Percentiles rank a stretch among this genome's conserved stretches.
phyloP scores from a whole-genome alignment of 2,329 filamentous ascomycete species.

The Aspergillus terreus region DNA sequence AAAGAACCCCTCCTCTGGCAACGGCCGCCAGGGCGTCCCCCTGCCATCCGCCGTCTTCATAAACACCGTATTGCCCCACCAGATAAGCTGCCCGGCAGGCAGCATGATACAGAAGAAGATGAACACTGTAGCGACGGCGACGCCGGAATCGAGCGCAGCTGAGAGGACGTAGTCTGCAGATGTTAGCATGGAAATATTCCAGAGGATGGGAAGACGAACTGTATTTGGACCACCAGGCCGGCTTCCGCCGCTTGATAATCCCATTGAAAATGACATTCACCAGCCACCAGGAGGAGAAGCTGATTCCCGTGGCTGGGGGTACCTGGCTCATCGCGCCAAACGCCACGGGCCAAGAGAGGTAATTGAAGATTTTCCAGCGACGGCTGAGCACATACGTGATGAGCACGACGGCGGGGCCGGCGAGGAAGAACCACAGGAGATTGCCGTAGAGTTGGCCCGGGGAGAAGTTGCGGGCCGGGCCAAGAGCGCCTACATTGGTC shows the following conservation, averaged over 20 bases:
- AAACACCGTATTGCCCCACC: constrained; percentile 44
- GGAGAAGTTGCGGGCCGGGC: constrained; percentile 65
- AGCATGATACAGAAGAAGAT: constrained; percentile 46
- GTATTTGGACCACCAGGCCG: constrained; percentile 50
- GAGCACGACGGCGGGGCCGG: constrained; percentile 60
- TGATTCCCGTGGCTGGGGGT: constrained; percentile 66
- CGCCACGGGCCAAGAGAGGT: constrained; percentile 65
- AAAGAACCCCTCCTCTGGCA: constrained; percentile 28
- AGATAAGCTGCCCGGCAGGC: constrained; percentile 34
- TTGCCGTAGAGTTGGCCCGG: constrained; percentile 59
- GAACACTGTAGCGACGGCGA: constrained; percentile 41
- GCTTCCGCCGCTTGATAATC: constrained; percentile 38
- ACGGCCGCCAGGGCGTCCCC: constrained; percentile 32
- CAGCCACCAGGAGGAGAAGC: constrained; percentile 64
- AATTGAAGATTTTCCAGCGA: constrained; percentile 58
- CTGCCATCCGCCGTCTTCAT: constrained; percentile 38
- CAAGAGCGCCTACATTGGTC: constrained; percentile 50
- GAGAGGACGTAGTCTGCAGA: constrained; percentile 39
- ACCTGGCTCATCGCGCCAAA: constrained; percentile 63
- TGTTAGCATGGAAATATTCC: constrained; percentile 6
- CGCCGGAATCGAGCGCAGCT: constrained; percentile 41
- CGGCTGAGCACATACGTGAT: constrained; percentile 58
- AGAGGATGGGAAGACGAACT: constrained; percentile 23
- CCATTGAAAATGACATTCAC: constrained; percentile 48
- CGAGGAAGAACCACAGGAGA: constrained; percentile 68